These are phyloP conservation scores for Volvox carteri DNA, from an alignment of 163 green algal genomes.

Conservation along the genomic window DNA sequence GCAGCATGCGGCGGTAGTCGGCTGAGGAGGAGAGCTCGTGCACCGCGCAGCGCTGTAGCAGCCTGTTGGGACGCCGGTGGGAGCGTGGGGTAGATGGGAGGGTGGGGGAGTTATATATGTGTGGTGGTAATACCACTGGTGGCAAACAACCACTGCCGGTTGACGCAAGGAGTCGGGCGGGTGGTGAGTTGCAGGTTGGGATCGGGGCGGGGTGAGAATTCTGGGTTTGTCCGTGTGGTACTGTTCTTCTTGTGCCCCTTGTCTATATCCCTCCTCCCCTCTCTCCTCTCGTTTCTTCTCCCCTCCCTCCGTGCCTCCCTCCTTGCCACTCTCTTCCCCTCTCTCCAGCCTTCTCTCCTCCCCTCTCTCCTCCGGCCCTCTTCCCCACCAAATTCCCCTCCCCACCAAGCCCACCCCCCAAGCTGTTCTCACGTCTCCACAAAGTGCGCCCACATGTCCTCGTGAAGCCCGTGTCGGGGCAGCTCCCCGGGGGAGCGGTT, in stretches of 20 bases:
- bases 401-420: too few species aligned
- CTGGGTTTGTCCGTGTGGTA: too few species aligned
- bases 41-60: constrained; percentile 70
- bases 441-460: constrained; percentile 83
- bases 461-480: constrained; percentile 80
- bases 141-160: too few species aligned
- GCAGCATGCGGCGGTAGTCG: constrained; percentile 74
- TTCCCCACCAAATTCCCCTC: too few species aligned
- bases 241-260: too few species aligned
- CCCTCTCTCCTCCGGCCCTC: too few species aligned
- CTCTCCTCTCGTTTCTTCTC: background rate
- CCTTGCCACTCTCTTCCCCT: background rate
- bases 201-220: too few species aligned
- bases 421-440: constrained; percentile 69
- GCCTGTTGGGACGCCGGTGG: background rate
- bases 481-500: constrained; percentile 83
- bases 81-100: background rate
- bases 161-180: background rate
- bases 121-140: too few species aligned
- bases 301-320: background rate
- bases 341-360: too few species aligned
- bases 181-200: too few species aligned
- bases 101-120: background rate
- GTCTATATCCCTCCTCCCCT: too few species aligned
- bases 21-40: constrained; percentile 63